These are phyloP conservation scores for Suillus subaureus DNA, from an alignment of 768 basidiomycete genomes.

Conservation along the genomic window DNA sequence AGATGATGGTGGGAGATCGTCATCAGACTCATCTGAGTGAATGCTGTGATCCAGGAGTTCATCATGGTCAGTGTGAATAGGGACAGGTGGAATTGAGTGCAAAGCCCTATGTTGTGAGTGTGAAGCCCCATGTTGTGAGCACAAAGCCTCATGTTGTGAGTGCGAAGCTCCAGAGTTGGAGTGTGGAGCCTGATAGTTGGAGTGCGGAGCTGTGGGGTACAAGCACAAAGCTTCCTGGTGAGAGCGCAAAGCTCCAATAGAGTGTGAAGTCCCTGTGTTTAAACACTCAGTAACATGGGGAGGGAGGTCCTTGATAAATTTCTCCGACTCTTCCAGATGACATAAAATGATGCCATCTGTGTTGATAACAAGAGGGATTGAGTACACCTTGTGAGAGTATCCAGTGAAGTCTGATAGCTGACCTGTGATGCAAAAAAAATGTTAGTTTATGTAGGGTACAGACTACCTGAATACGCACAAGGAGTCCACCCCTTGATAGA, in stretches of 20 bases:
- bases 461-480: not conserved
- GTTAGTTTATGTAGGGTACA: not conserved
- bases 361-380: not conserved
- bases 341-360: not conserved
- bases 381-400: not conserved
- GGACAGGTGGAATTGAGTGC: not conserved
- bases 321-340: not conserved
- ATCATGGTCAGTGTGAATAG: not conserved
- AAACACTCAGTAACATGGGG: not conserved
- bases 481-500: not conserved
- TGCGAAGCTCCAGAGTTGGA: not conserved
- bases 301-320: conserved; percentile 3
- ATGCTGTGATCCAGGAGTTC: not conserved
- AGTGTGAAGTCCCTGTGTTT: not conserved
- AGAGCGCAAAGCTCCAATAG: not conserved
- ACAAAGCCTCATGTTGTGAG: not conserved
- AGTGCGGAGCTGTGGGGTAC: not conserved
- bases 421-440: not conserved
- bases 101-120: not conserved
- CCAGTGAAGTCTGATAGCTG: not conserved
- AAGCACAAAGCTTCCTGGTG: not conserved
- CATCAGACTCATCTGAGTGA: not conserved
- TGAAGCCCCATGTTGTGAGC: not conserved
- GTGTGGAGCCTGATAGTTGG: not conserved
- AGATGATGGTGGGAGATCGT: not conserved